Conservation (phyloP, 306 rosid species). For the Alnus rubra region DNA sequence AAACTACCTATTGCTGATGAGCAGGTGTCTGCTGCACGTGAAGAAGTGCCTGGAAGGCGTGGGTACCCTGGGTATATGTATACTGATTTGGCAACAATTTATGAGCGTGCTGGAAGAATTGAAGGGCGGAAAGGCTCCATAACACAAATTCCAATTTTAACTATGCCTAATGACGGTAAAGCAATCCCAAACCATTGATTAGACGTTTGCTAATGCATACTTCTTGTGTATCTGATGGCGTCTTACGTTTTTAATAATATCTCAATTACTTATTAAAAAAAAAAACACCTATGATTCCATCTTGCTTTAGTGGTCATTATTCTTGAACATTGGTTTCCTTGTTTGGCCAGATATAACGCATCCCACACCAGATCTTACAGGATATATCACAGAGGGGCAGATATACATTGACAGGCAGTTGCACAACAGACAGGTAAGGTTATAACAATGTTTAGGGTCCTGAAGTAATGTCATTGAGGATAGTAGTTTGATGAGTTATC, state of each 20-base stretch:
- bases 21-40: conserved; percentile 99
- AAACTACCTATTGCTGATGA: conserved; percentile 27
- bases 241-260: too few species aligned
- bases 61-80: conserved; percentile 99
- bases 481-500: conserved; percentile 8
- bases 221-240: too few species aligned
- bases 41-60: conserved; percentile 99
- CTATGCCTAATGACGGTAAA: conserved; percentile 98
- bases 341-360: conserved; percentile 84
- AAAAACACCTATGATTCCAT: conserved; percentile 1
- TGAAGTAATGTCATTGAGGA: conserved; percentile 5
- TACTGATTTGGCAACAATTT: conserved; percentile 98
- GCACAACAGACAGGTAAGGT: conserved; percentile 86
- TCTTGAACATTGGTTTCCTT: conserved; percentile 27
- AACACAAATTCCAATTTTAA: conserved; percentile 95
- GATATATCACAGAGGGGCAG: conserved; percentile 99
- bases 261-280: too few species aligned
- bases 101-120: conserved; percentile 98
- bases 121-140: conserved; percentile 99
- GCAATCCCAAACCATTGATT: conserved; percentile 13
- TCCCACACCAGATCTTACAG: conserved; percentile 99
- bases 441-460: conserved; percentile 23
- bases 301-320: conserved; percentile 23
- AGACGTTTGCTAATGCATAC: too few species aligned
- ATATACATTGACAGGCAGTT: conserved; percentile 95